phyloP scores from a whole-genome alignment of 345 rosid genomes.

The Cardamine occulta region DNA sequence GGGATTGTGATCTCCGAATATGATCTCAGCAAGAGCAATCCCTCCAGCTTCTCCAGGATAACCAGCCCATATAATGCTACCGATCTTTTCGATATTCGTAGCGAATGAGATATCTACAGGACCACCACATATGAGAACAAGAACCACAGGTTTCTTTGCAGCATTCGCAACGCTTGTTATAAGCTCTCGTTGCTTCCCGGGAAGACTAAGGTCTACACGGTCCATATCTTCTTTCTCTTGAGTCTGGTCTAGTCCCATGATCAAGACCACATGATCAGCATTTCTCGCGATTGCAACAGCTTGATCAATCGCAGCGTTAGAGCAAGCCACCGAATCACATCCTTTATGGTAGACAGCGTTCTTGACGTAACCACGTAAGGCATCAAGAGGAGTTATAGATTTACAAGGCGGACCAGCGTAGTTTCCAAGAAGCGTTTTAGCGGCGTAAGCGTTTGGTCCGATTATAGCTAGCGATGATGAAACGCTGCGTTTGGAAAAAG shows the following conservation, averaged over 20 bases:
- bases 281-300: conserved; percentile 58
- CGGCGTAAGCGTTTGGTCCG: conserved; percentile 77
- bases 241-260: conserved; percentile 87
- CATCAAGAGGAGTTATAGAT: conserved; percentile 61
- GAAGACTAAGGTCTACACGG: conserved; percentile 68
- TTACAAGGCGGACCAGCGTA: conserved; percentile 83
- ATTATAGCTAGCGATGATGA: conserved; percentile 60
- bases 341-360: conserved; percentile 57
- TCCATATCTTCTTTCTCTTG: conserved; percentile 78
- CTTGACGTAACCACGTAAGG: conserved; percentile 55
- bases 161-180: conserved; percentile 61
- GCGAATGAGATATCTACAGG: conserved; percentile 82
- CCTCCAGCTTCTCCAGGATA: conserved; percentile 95
- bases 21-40: conserved; percentile 74
- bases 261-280: conserved; percentile 70
- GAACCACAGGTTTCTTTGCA: conserved; percentile 67
- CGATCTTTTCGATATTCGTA: conserved; percentile 53
- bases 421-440: conserved; percentile 72
- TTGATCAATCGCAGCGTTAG: conserved; percentile 54
- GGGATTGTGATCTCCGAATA: conserved; percentile 91
- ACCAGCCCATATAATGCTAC: conserved; percentile 91
- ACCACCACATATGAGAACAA: conserved; percentile 84
- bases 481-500: conserved; percentile 52
- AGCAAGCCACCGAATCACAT: conserved; percentile 71
- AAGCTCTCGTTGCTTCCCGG: conserved; percentile 76